Evolutionary conservation across 2,329 filamentous ascomycete species (phyloP).

Genomic region (Tolypocladium inflatum): DNA sequence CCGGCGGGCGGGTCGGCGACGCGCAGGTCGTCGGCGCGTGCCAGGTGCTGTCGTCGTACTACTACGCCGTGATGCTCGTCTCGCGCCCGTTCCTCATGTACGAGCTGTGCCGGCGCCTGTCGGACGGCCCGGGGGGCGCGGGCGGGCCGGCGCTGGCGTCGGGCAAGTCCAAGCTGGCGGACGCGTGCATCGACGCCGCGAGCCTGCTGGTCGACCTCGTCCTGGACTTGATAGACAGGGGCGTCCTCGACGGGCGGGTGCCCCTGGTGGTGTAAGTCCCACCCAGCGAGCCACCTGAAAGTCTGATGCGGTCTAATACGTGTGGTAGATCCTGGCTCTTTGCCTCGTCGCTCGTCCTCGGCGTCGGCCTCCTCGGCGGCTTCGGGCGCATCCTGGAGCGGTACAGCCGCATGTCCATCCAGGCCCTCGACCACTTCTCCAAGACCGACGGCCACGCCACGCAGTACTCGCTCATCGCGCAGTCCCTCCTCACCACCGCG

Average conservation of each 20-base stretch:
- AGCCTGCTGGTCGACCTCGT: slow-evolving; percentile 43
- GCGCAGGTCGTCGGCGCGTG: slow-evolving; percentile 35
- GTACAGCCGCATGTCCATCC: slow-evolving; percentile 36
- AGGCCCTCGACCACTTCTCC: slow-evolving; percentile 38
- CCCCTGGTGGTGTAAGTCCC: slow-evolving; percentile 40
- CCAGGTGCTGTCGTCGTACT: slow-evolving; percentile 42
- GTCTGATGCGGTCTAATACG: not conserved
- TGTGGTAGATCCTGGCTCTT: slow-evolving; percentile 40
- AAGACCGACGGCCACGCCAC: slow-evolving; percentile 38
- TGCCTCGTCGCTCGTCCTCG: slow-evolving; percentile 41
- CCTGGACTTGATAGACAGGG: slow-evolving; percentile 31
- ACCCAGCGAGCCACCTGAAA: not conserved
- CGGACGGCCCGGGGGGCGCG: slow-evolving; percentile 18
- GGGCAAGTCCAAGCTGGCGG: slow-evolving; percentile 39
- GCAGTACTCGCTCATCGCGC: slow-evolving; percentile 44
- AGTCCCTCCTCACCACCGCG: slow-evolving; percentile 36
- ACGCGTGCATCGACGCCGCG: slow-evolving; percentile 46
- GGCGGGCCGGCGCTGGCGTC: slow-evolving; percentile 16
- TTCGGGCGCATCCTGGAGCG: slow-evolving; percentile 44
- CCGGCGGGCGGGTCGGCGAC: slow-evolving; percentile 3
- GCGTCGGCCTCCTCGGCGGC: slow-evolving; percentile 38
- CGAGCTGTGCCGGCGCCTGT: slow-evolving; percentile 36
- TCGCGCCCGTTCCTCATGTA: slow-evolving; percentile 48
- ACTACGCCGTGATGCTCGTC: slow-evolving; percentile 48
- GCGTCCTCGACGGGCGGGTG: slow-evolving; percentile 31